phyloP scores from a whole-genome alignment of 2,329 filamentous ascomycete genomes.

The Cladophialophora yegresii region DNA sequence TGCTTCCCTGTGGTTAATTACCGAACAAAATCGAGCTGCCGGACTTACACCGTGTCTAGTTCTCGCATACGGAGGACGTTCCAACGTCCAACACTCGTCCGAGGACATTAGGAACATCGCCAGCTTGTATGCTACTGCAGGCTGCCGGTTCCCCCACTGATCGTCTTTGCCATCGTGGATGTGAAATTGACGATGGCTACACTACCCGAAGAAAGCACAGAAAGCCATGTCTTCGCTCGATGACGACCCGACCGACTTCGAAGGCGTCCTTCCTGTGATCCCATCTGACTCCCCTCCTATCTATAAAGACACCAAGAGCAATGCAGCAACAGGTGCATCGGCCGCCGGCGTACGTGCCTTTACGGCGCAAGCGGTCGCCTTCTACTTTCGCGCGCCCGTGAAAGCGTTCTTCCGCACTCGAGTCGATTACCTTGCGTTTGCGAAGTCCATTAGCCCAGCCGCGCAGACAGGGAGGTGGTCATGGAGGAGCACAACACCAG shows the following conservation, averaged over 20 bases:
- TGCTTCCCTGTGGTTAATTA: too few species aligned
- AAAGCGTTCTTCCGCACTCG: slow-evolving; percentile 90
- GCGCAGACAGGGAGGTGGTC: slow-evolving; percentile 54
- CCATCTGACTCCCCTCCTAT: slow-evolving; percentile 33
- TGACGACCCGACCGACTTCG: slow-evolving; percentile 35
- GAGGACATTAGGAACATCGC: background rate
- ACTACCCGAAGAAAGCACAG: background rate
- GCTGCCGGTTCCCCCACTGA: background rate
- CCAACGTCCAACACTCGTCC: background rate
- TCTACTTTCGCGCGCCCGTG: slow-evolving; percentile 87
- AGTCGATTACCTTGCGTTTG: slow-evolving; percentile 76
- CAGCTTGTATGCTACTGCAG: background rate
- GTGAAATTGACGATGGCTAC: slow-evolving; percentile 22
- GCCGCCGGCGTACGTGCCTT: slow-evolving; percentile 82
- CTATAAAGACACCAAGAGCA: slow-evolving; percentile 54
- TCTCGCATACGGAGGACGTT: too few species aligned
- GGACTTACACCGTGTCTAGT: background rate
- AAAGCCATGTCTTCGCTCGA: slow-evolving; percentile 33
- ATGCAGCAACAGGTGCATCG: slow-evolving; percentile 72
- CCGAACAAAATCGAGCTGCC: background rate
- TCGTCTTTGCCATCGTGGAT: background rate
- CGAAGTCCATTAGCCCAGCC: slow-evolving; percentile 63
- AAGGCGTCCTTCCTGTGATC: slow-evolving; percentile 32
- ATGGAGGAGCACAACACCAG: slow-evolving; percentile 62
- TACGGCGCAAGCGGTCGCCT: slow-evolving; percentile 79